These are phyloP conservation scores for Anethum foeniculum DNA, from an alignment of 140 eudicot species.

Conservation along the genomic window DNA sequence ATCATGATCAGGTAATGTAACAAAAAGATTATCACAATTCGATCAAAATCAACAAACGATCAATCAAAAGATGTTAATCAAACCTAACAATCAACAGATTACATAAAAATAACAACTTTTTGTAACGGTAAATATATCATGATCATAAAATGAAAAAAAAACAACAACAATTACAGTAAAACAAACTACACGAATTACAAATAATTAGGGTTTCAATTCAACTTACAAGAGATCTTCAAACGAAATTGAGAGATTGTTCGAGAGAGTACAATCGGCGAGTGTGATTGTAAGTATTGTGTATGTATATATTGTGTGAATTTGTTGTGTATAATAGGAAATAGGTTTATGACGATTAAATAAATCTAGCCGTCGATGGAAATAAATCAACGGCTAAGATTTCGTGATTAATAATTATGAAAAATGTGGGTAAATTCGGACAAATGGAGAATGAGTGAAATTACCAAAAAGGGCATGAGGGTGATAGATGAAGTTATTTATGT, in stretches of 20 bases:
- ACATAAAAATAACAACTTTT: neutral
- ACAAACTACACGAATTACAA: neutral
- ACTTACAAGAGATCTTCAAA: neutral
- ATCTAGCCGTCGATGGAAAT: slow-evolving; percentile 16
- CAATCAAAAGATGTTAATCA: neutral
- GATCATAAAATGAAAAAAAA: slow-evolving; percentile 1
- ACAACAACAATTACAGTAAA: neutral
- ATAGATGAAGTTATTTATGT: neutral
- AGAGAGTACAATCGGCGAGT: neutral
- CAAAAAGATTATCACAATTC: neutral
- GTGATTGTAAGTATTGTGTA: neutral
- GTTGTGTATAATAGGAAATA: neutral
- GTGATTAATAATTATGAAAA: neutral
- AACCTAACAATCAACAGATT: too few species aligned
- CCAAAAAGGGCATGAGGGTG: slow-evolving; percentile 10
- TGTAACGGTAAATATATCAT: neutral
- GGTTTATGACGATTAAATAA: neutral
- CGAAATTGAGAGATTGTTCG: neutral
- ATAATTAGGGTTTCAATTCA: neutral
- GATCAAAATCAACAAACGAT: neutral
- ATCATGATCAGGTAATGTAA: neutral
- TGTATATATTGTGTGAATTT: neutral
- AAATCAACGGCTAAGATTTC: slow-evolving; percentile 2
- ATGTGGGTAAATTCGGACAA: slow-evolving; percentile 9
- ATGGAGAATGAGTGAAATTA: slow-evolving; percentile 2